Evolutionary conservation across 495 filamentous ascomycete genomes (phyloP).

Genomic region (Friedmanniomyces simplex): DNA sequence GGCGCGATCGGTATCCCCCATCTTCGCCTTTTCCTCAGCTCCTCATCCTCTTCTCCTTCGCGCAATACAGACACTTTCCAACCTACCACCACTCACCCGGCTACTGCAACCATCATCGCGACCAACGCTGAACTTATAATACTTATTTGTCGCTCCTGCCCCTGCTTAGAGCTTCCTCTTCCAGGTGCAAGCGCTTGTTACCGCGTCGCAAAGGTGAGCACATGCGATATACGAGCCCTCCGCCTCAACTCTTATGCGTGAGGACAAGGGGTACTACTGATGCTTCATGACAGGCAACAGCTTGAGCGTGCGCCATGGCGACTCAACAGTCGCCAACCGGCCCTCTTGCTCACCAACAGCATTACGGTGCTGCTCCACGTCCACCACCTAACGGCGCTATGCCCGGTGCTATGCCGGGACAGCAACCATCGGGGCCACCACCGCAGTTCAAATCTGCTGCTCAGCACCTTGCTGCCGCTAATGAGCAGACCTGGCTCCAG

Average conservation of each 20-base stretch:
- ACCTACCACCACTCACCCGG: too few relatives aligned
- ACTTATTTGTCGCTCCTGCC: background rate
- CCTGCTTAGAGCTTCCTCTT: background rate
- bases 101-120: too few relatives aligned
- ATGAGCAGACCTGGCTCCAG: conserved; percentile 87
- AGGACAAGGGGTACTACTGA: background rate
- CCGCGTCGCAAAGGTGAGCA: background rate
- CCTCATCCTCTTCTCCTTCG: too few relatives aligned
- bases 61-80: too few relatives aligned
- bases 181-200: background rate
- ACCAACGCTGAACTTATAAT: too few relatives aligned
- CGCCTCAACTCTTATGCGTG: background rate
- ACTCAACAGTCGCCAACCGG: conserved; percentile 18
- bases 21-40: too few relatives aligned
- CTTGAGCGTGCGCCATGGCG: conserved; percentile 4
- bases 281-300: background rate
- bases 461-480: conserved; percentile 54
- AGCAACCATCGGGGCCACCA: conserved; percentile 33
- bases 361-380: conserved; percentile 13
- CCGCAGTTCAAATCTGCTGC: conserved; percentile 42
- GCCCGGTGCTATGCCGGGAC: conserved; percentile 20
- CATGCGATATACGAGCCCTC: background rate
- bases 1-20: too few relatives aligned
- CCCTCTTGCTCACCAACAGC: conserved; percentile 14
- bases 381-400: conserved; percentile 14